phyloP scores from a whole-genome alignment of 805 yeast genomes.

The Lachancea fermentati region DNA sequence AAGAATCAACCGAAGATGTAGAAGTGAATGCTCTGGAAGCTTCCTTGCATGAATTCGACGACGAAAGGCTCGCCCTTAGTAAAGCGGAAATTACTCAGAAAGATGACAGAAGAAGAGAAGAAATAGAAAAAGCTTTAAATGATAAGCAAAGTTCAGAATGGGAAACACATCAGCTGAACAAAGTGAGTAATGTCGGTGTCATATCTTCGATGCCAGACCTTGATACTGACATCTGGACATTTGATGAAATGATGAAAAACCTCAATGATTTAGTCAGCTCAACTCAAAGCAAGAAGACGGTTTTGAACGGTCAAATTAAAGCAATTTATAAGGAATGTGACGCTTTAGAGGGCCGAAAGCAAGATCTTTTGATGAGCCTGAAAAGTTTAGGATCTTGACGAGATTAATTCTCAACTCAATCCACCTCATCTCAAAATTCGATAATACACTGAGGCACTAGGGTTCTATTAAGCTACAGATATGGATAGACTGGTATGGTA shows the following conservation, averaged over 20 bases:
- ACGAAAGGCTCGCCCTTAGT: slow-evolving; percentile 24
- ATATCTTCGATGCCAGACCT: slow-evolving; percentile 8
- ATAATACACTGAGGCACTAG: no score
- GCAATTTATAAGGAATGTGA: background rate
- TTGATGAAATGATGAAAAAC: background rate
- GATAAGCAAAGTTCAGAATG: slow-evolving; percentile 10
- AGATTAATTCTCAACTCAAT: no score
- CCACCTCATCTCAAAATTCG: no score
- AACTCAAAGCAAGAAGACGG: background rate
- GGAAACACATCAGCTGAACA: slow-evolving; percentile 17
- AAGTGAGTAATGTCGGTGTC: slow-evolving; percentile 1
- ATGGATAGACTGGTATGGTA: no score
- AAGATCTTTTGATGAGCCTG: background rate
- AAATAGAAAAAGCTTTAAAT: slow-evolving; percentile 20
- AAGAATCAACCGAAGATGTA: slow-evolving; percentile 9
- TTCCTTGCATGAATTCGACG: slow-evolving; percentile 19
- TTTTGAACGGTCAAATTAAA: background rate
- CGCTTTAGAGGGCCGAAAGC: background rate
- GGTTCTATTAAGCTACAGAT: no score
- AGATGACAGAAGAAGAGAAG: slow-evolving; percentile 9
- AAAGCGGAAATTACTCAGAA: slow-evolving; percentile 13
- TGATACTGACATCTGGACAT: background rate
- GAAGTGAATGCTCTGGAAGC: slow-evolving; percentile 9
- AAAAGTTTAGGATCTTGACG: background rate
- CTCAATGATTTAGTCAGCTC: background rate